Evolutionary conservation across 1,284 basidiomycete genomes (phyloP).

Genomic region (Phellopilus nigrolimitatus): DNA sequence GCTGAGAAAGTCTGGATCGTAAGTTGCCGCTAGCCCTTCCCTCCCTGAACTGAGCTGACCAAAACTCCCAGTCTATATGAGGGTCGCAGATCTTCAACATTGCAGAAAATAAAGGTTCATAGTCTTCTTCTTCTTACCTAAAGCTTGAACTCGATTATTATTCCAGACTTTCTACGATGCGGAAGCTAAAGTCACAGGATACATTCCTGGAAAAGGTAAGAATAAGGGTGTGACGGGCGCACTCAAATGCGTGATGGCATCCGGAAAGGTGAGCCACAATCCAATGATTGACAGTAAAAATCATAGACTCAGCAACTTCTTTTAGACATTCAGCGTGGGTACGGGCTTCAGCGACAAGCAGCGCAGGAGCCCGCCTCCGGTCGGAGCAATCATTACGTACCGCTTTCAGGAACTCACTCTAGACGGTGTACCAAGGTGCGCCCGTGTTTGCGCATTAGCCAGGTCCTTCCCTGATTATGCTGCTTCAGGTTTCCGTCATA

Average conservation of each 20-base stretch:
- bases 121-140: not conserved
- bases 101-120: slow-evolving; percentile 57
- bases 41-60: not conserved
- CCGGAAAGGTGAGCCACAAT: slow-evolving; percentile 49
- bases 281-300: too few relatives aligned
- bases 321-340: slow-evolving; percentile 51
- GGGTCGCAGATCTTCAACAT: slow-evolving; percentile 44
- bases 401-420: slow-evolving; percentile 62
- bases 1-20: slow-evolving; percentile 54
- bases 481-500: slow-evolving; percentile 53
- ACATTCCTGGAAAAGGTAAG: slow-evolving; percentile 53
- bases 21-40: slow-evolving; percentile 22
- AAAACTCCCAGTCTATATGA: slow-evolving; percentile 42
- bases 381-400: slow-evolving; percentile 59
- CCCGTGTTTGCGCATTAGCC: slow-evolving; percentile 1
- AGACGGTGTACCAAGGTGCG: slow-evolving; percentile 50
- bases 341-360: slow-evolving; percentile 51
- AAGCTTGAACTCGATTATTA: not conserved
- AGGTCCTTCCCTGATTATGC: not conserved
- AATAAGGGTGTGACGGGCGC: slow-evolving; percentile 50
- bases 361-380: slow-evolving; percentile 47
- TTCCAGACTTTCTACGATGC: slow-evolving; percentile 57
- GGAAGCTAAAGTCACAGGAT: slow-evolving; percentile 57
- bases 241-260: slow-evolving; percentile 58
- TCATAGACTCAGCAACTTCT: too few relatives aligned